Base-by-base conservation (phyloP, 148 eudicot genomes). In the Vaccinium corymbosum region DNA sequence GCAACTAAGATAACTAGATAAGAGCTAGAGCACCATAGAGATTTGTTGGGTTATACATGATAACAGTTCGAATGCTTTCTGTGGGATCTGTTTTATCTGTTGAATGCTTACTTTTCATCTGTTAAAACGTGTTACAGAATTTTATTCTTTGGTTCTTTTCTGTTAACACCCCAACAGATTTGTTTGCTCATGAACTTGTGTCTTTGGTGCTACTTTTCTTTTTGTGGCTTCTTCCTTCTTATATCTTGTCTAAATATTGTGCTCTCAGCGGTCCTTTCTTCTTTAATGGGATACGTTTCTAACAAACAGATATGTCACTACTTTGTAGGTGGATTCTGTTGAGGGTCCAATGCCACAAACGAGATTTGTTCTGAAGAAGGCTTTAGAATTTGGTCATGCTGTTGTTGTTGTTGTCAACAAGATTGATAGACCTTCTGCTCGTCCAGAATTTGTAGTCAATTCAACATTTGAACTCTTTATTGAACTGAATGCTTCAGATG, bases 271-370 rank as follows among this genome's bases (percentile, higher is more conserved):
- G 53, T 42, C 35, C 46, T 16, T 35, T 78, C 25, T 48, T 52
- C 19, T 46, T 80, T 55, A 52, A 71, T 83, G 13, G 19, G 71
- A 53, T 66, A 20, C 80, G 35, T 64, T 50, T 79, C 79, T 76
- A 20, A 81, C 55, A 19, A 52, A 59, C 74, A 70, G 14, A 50
- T 70, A 42, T 83, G 80, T 84, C 78, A 82, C 38, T 59, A 52
- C 51, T 79, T 86, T 91, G 88, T 85, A 95, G 98, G 98, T 97
- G 50, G 99, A 97, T 88, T 97, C 99, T 71, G 99, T 97, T 80
- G 99, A 97, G 93, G 99, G 99, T 85, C 99, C 99, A 82, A 97
- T 97, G 99, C 99, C 99, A 17, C 99, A 97, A 87, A 97, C 99
- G 84, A 90, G 99, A 83, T 97, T 97, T 87, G 99, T 97, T 68